phyloP scores from a whole-genome alignment of 2,329 filamentous ascomycete genomes.

The Boeremia lycopersici region DNA sequence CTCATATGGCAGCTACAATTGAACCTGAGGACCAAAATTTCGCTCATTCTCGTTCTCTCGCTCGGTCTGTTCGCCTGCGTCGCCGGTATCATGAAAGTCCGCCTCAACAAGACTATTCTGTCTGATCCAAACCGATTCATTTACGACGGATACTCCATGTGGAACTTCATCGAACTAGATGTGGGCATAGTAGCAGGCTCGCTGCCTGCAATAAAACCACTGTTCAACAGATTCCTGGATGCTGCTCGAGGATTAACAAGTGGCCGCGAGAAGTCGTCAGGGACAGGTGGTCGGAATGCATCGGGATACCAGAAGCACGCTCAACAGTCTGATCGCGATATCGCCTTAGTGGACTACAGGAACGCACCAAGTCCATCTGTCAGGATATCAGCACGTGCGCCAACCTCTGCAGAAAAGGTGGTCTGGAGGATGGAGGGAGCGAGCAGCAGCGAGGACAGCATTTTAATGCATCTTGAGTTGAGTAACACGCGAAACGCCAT shows the following conservation, averaged over 20 bases:
- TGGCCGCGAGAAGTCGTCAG: not conserved
- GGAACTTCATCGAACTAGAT: constrained; percentile 54
- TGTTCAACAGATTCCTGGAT: constrained; percentile 33
- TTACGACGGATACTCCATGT: constrained; percentile 50
- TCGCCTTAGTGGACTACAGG: not conserved
- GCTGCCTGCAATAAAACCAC: constrained; percentile 49
- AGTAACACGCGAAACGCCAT: not conserved
- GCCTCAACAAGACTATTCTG: constrained; percentile 43
- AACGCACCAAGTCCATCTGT: not conserved
- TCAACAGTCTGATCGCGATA: not conserved
- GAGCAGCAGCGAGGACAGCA: constrained; percentile 3
- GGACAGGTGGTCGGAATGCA: not conserved
- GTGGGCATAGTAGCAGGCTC: constrained; percentile 51
- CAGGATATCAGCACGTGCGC: not conserved
- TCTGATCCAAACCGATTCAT: constrained; percentile 46
- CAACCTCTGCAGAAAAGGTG: not conserved
- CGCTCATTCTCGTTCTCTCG: constrained; percentile 42
- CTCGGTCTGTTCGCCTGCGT: constrained; percentile 50
- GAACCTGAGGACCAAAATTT: constrained; percentile 49
- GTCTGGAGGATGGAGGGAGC: not conserved
- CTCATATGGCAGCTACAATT: constrained; percentile 51
- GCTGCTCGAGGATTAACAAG: constrained; percentile 8
- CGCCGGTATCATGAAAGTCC: constrained; percentile 51
- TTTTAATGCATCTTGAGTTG: not conserved
- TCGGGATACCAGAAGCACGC: not conserved